Evolutionary conservation across 2,329 filamentous ascomycete genomes (phyloP).

Genomic region (Neonectria magnoliae): DNA sequence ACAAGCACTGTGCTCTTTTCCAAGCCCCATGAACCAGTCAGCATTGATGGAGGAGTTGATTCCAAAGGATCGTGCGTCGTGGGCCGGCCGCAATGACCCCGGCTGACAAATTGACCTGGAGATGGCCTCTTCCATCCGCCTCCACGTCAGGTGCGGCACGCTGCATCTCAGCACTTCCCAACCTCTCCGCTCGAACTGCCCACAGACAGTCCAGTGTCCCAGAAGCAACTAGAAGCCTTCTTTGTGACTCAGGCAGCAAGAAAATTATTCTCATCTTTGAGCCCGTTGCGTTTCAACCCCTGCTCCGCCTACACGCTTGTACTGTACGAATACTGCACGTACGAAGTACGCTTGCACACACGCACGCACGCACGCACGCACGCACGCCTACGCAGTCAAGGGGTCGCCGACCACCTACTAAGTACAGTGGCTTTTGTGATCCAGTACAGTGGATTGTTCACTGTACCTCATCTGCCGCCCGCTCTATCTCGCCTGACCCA

Average conservation of each 20-base stretch:
- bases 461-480: conserved; percentile 19
- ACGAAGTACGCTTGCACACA: background rate
- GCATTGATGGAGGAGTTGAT: background rate
- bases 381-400: background rate
- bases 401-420: background rate
- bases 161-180: background rate
- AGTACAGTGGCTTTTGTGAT: conserved; percentile 9
- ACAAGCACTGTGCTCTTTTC: background rate
- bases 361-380: background rate
- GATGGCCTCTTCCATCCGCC: conserved; percentile 27
- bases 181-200: background rate
- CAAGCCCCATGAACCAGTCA: background rate
- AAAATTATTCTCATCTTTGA: conserved; percentile 9
- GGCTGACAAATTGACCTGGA: conserved; percentile 42
- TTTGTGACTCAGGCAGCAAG: conserved; percentile 52
- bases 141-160: conserved; percentile 9
- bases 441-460: conserved; percentile 18
- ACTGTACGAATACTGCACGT: no score
- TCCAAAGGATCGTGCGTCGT: conserved; percentile 5
- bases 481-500: conserved; percentile 35
- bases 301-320: background rate
- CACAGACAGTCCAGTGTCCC: conserved; percentile 13
- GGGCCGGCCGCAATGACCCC: conserved; percentile 22
- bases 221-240: conserved; percentile 45
- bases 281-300: conserved; percentile 16